A percentile compares a stretch with the other conserved stretches of the same genome.
Conservation (phyloP, 1,284 basidiomycete species). For the Wolfiporia cocos region DNA sequence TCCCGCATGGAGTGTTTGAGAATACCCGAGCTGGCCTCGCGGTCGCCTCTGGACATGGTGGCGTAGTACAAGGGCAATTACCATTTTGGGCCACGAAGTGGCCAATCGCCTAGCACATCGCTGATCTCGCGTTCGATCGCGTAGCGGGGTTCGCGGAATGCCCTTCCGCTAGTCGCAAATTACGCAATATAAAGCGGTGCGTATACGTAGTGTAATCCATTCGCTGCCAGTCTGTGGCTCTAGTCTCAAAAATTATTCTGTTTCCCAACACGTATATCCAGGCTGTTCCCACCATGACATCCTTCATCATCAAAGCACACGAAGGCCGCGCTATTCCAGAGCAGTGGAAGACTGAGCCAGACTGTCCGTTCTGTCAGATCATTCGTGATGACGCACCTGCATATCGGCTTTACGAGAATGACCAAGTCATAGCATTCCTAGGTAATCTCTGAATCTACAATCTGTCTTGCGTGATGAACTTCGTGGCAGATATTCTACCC, state of each 20-base stretch:
- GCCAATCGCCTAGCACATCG: too few species aligned
- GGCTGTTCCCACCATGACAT: conserved; percentile 51
- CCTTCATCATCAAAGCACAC: conserved; percentile 66
- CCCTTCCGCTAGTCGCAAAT: neutral
- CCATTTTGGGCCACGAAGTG: neutral
- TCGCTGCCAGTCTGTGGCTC: too few species aligned
- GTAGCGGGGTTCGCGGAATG: too few species aligned
- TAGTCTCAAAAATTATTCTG: too few species aligned
- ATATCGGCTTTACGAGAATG: conserved; percentile 55
- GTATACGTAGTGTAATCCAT: too few species aligned
- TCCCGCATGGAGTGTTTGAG: conserved; percentile 61
- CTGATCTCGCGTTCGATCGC: too few species aligned
- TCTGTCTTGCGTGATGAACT: neutral
- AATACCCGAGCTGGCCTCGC: conserved; percentile 37
- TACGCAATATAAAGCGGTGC: too few species aligned
- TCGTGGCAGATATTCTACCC: conserved; percentile 57
- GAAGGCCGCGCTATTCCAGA: conserved; percentile 35
- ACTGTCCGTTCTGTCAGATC: conserved; percentile 63
- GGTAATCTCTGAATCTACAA: conserved; percentile 30
- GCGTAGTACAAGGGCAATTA: neutral
- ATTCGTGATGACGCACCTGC: conserved; percentile 41
- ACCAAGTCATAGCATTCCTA: conserved; percentile 63
- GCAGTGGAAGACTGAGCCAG: conserved; percentile 38
- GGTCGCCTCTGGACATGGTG: conserved; percentile 32
- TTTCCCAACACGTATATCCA: too few species aligned